phyloP scores from a whole-genome alignment of 345 rosid species.

The Citrus reticulata region DNA sequence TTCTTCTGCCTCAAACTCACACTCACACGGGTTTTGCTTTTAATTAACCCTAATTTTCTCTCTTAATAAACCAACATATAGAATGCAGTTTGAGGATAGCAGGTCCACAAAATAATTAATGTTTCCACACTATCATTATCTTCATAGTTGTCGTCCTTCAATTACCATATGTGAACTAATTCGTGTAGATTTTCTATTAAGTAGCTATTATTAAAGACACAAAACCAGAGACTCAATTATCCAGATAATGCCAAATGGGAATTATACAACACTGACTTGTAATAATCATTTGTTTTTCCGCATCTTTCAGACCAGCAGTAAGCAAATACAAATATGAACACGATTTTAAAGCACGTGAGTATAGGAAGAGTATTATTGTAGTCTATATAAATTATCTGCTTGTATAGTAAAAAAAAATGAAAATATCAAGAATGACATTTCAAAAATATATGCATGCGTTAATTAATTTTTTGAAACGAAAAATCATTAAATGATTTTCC shows the following conservation, averaged over 20 bases:
- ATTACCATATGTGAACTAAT: neutral
- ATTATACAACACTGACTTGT: neutral
- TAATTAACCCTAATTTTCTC: neutral
- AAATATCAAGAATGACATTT: neutral
- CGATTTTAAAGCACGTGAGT: neutral
- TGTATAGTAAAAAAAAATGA: no score
- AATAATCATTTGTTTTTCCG: no score
- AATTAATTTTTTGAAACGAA: no score
- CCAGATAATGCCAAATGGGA: neutral
- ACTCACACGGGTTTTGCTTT: neutral
- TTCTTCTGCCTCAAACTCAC: neutral
- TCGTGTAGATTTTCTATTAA: constrained; percentile 1
- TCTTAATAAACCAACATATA: neutral
- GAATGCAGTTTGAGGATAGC: neutral
- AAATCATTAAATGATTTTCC: no score
- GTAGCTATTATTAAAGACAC: neutral
- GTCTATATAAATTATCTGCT: neutral
- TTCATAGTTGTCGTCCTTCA: neutral
- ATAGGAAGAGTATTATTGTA: neutral
- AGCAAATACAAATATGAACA: neutral
- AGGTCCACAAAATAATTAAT: neutral
- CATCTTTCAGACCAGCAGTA: neutral
- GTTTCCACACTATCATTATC: neutral
- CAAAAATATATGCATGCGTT: no score
- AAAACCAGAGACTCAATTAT: neutral